phyloP scores from a whole-genome alignment of 345 rosid genomes.

The Cardiospermum halicacabum region DNA sequence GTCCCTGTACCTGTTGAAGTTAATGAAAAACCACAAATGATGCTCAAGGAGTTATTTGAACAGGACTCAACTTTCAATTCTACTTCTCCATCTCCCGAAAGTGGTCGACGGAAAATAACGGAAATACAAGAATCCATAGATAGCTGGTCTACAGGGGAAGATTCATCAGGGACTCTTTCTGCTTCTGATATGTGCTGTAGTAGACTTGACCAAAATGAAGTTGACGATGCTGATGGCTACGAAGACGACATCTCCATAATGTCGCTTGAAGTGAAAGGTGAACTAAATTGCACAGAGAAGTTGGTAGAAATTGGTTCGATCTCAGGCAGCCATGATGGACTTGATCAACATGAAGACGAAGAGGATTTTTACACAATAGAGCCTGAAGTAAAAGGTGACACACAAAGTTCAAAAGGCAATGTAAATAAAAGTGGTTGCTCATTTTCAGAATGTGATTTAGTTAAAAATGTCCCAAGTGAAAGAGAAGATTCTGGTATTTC shows the following conservation, averaged over 20 bases:
- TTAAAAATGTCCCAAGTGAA: constrained; percentile 6
- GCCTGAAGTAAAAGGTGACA: constrained; percentile 14
- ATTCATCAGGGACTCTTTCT: constrained; percentile 14
- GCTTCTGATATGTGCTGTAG: constrained; percentile 16
- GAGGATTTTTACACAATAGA: constrained; percentile 3
- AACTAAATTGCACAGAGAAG: constrained; percentile 9
- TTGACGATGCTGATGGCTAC: no score
- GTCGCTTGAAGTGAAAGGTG: constrained; percentile 17
- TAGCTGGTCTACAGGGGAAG: constrained; percentile 10
- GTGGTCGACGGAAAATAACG: constrained; percentile 24
- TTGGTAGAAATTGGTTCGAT: neutral
- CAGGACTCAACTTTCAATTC: constrained; percentile 25
- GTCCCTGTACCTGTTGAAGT: constrained; percentile 21
- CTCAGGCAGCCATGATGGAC: neutral
- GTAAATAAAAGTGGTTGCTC: constrained; percentile 1
- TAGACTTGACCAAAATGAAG: constrained; percentile 19
- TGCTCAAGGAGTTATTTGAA: constrained; percentile 42
- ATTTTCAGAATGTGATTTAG: constrained; percentile 15
- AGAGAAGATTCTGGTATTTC: constrained; percentile 23
- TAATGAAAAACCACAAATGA: constrained; percentile 23
- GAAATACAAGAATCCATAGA: constrained; percentile 16
- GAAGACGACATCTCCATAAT: constrained; percentile 5
- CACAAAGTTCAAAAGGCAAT: constrained; percentile 9
- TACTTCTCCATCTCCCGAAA: constrained; percentile 18
- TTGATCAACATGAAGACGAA: constrained; percentile 20